Evolutionary conservation across 805 yeast genomes (phyloP).

Genomic region (Monosporozyma aquatica): DNA sequence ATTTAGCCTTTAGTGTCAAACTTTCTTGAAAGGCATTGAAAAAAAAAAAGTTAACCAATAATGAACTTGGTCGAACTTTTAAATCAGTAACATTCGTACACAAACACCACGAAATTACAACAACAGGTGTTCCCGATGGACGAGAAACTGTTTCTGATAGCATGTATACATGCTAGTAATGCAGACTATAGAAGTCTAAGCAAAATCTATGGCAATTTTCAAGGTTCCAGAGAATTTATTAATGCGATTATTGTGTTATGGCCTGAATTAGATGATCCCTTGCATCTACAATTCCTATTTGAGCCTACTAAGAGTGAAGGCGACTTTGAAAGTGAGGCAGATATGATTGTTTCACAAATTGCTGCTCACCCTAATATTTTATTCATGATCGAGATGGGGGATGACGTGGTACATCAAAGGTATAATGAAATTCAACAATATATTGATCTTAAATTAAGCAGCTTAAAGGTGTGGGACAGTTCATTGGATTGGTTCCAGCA

Average conservation of each 20-base stretch:
- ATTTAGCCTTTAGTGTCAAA: too few species aligned
- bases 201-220: slow-evolving; percentile 5
- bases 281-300: slow-evolving; percentile 11
- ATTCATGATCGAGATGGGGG: slow-evolving; percentile 20
- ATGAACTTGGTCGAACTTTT: too few species aligned
- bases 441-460: slow-evolving; percentile 10
- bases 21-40: too few species aligned
- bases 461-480: slow-evolving; percentile 4
- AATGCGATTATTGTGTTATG: slow-evolving; percentile 22
- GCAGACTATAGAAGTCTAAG: slow-evolving; percentile 13
- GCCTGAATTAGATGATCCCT: slow-evolving; percentile 28
- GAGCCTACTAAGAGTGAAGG: neutral
- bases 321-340: slow-evolving; percentile 18
- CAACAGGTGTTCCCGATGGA: neutral
- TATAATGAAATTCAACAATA: slow-evolving; percentile 8
- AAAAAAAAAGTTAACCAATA: too few species aligned
- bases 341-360: slow-evolving; percentile 21
- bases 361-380: slow-evolving; percentile 16
- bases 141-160: slow-evolving; percentile 19
- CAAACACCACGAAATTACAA: too few species aligned
- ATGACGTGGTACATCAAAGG: slow-evolving; percentile 11
- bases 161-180: slow-evolving; percentile 20
- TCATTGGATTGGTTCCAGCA: slow-evolving; percentile 17
- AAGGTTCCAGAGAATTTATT: slow-evolving; percentile 12
- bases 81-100: too few species aligned